A percentile compares a stretch with the other conserved stretches of the same genome.
Evolutionary conservation across 139 green algal species (phyloP).

Genomic region (Micractinium sp.): DNA sequence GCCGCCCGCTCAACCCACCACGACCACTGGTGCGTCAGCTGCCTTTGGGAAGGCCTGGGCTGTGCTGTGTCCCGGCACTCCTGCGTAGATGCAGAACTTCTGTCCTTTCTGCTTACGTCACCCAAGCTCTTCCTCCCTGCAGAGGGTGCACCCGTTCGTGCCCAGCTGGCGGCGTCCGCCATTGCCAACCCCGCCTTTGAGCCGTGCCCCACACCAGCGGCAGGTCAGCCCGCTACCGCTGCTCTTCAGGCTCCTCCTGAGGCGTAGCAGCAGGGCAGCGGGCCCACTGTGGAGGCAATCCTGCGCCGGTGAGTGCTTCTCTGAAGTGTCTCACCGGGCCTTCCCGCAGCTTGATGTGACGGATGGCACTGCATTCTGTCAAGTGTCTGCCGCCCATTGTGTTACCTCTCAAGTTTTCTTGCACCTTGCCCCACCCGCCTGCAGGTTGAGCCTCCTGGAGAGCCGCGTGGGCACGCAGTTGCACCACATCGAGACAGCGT

Average conservation of each 20-base stretch:
- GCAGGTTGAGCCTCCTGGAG: conserved; percentile 15
- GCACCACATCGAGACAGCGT: neutral
- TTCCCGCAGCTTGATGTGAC: no score
- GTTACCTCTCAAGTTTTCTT: neutral
- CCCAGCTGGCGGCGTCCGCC: no score
- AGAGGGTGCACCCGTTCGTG: no score
- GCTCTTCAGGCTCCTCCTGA: neutral
- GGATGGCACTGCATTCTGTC: neutral
- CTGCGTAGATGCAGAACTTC: no score
- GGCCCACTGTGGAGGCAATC: neutral
- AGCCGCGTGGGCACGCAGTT: conserved; percentile 6
- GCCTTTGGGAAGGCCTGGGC: no score
- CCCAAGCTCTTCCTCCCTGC: neutral
- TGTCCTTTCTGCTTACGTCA: no score
- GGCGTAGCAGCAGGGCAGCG: neutral
- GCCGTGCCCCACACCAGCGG: neutral
- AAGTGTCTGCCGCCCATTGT: neutral
- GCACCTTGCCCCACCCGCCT: neutral
- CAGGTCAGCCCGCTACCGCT: no score
- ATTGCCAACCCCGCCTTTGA: neutral
- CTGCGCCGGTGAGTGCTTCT: neutral
- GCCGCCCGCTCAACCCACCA: neutral
- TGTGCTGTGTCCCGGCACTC: no score
- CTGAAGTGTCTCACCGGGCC: neutral
- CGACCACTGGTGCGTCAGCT: no score